Evolutionary conservation across 1,139 yeast species (phyloP).

Genomic region (Chernovozyma sophiae-reginae): DNA sequence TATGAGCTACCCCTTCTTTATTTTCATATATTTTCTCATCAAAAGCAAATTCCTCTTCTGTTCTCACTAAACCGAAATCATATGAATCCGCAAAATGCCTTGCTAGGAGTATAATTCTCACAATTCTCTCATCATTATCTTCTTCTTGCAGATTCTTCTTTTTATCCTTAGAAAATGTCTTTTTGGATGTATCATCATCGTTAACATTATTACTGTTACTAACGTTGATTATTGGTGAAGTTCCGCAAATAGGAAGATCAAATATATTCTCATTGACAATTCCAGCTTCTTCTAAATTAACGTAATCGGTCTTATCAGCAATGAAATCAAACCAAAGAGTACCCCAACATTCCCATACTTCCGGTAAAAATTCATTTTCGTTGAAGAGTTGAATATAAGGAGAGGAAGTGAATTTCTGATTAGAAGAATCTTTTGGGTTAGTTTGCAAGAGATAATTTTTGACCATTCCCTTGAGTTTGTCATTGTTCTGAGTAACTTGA

Average conservation of each 20-base stretch:
- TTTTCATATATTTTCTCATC: constrained; percentile 25
- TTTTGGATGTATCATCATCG: constrained; percentile 4
- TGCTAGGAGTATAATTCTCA: constrained; percentile 49
- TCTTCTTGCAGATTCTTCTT: constrained; percentile 25
- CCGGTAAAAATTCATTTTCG: constrained; percentile 60
- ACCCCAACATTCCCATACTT: constrained; percentile 85
- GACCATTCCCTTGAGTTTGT: constrained; percentile 12
- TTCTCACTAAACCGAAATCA: constrained; percentile 51
- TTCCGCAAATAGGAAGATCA: constrained; percentile 67
- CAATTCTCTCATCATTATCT: constrained; percentile 43
- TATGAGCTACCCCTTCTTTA: constrained; percentile 16
- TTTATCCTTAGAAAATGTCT: constrained; percentile 12
- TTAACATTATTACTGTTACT: constrained; percentile 9
- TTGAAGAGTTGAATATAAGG: constrained; percentile 40
- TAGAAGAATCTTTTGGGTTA: background rate
- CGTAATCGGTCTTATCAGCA: constrained; percentile 46
- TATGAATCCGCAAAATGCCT: constrained; percentile 46
- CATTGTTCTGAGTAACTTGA: constrained; percentile 3
- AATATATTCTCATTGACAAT: constrained; percentile 50
- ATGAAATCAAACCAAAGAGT: constrained; percentile 71
- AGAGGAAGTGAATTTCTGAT: constrained; percentile 11
- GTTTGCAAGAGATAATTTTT: constrained; percentile 24
- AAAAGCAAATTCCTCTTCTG: constrained; percentile 42
- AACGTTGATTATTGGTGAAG: constrained; percentile 29
- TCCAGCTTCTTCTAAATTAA: constrained; percentile 53